Conservation (phyloP, 768 basidiomycete species). For the Podaxis sp. region DNA sequence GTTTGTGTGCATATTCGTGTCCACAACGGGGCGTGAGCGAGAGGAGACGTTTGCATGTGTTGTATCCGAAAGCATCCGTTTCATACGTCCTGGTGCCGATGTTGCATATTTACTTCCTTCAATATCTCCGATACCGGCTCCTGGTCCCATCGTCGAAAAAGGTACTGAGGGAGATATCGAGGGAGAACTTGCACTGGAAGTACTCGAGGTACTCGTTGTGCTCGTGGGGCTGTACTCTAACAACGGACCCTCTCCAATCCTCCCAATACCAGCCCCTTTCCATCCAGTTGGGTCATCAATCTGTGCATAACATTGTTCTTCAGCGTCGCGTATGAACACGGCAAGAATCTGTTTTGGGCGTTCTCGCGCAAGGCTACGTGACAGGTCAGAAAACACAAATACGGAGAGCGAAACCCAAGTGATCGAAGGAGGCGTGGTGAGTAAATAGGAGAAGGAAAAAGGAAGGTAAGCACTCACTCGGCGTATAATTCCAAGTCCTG, state of each 20-base stretch:
- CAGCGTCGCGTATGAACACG: conserved; percentile 83
- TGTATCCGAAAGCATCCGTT: too few relatives aligned
- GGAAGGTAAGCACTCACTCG: conserved; percentile 35
- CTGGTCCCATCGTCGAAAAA: too few relatives aligned
- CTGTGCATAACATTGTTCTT: conserved; percentile 30
- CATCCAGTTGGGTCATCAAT: conserved; percentile 68
- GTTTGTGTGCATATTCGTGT: not conserved
- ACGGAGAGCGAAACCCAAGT: not conserved
- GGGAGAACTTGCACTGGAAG: not conserved
- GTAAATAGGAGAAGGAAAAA: not conserved
- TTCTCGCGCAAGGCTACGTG: conserved; percentile 58
- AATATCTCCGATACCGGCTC: too few relatives aligned
- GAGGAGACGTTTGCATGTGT: not conserved
- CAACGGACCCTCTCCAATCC: conserved; percentile 19
- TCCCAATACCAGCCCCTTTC: conserved; percentile 29
- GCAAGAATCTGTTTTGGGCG: conserved; percentile 69
- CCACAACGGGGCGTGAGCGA: not conserved
- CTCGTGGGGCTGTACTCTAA: not conserved
- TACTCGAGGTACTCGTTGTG: not conserved
- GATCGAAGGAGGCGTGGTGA: not conserved
- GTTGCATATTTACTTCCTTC: too few relatives aligned
- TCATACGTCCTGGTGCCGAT: too few relatives aligned
- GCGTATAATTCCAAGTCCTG: conserved; percentile 94
- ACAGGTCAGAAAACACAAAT: not conserved
- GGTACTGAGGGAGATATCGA: too few relatives aligned